Conservation (phyloP, 2,329 filamentous ascomycete species). For the Pseudogymnoascus destructans region DNA sequence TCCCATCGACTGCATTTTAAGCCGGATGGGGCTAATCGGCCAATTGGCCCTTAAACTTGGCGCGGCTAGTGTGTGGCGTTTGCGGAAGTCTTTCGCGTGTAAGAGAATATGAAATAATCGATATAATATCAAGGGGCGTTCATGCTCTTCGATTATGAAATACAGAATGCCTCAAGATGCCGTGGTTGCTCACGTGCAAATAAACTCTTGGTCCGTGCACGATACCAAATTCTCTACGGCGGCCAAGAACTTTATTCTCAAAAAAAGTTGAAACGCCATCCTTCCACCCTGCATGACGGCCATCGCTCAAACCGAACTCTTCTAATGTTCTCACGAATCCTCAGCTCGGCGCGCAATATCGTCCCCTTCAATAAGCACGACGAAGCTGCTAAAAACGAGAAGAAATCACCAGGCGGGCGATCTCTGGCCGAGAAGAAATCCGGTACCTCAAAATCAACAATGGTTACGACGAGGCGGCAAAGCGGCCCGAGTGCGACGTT, state of each 20-base stretch:
- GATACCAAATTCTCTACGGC: constrained; percentile 6
- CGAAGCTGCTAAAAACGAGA: not conserved
- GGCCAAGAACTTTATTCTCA: not conserved
- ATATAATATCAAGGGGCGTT: not conserved
- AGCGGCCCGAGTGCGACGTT: not conserved
- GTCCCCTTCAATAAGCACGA: constrained; percentile 8
- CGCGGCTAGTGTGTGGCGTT: not conserved
- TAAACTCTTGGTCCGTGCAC: constrained; percentile 5
- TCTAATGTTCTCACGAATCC: constrained; percentile 11
- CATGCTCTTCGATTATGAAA: not conserved
- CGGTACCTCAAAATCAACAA: constrained; percentile 1
- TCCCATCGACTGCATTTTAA: constrained; percentile 1
- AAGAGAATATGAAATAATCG: not conserved
- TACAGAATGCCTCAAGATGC: not conserved
- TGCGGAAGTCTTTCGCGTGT: not conserved
- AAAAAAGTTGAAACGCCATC: constrained; percentile 6
- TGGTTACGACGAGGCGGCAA: constrained; percentile 12
- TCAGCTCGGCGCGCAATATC: constrained; percentile 10
- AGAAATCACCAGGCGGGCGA: constrained; percentile 4
- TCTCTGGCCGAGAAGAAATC: not conserved
- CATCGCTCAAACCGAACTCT: constrained; percentile 1
- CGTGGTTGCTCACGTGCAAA: constrained; percentile 1
- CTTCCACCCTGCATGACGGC: constrained; percentile 3
- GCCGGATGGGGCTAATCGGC: not conserved
- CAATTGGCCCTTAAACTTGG: not conserved